These are phyloP conservation scores for Hypholoma fasciculare DNA, from an alignment of 768 basidiomycete species.

Conservation along the genomic window DNA sequence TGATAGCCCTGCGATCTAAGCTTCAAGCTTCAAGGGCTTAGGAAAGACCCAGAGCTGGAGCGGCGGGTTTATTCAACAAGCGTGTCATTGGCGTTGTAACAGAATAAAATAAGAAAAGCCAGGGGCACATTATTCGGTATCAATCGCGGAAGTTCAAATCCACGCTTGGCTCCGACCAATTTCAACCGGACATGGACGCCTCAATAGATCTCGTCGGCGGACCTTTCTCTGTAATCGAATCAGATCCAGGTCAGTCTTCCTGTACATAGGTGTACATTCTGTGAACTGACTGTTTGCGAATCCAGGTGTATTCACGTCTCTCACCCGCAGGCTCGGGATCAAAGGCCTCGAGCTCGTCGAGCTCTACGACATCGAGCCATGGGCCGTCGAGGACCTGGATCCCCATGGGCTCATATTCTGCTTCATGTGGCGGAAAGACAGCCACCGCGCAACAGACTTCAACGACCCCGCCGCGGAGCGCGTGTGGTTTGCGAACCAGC, in stretches of 20 bases:
- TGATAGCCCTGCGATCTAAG: too few relatives aligned
- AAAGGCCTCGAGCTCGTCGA: slow-evolving; percentile 54
- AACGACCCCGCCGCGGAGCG: slow-evolving; percentile 53
- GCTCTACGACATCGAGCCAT: slow-evolving; percentile 63
- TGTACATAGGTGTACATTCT: neutral
- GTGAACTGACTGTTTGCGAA: neutral
- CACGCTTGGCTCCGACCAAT: neutral
- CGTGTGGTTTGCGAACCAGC: slow-evolving; percentile 71
- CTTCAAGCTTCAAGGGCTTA: too few relatives aligned
- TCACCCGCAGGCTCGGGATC: slow-evolving; percentile 55
- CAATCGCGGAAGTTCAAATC: neutral
- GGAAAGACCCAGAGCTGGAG: too few relatives aligned
- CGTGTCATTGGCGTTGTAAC: too few relatives aligned
- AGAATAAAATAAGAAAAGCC: too few relatives aligned
- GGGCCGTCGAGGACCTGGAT: slow-evolving; percentile 59
- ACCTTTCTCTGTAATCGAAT: slow-evolving; percentile 63
- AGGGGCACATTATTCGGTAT: neutral
- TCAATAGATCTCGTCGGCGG: slow-evolving; percentile 54
- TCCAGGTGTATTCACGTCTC: slow-evolving; percentile 57
- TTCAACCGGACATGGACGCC: neutral
- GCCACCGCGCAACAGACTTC: slow-evolving; percentile 44
- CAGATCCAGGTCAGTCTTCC: slow-evolving; percentile 41
- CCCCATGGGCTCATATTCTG: slow-evolving; percentile 66
- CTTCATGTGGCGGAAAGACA: slow-evolving; percentile 56
- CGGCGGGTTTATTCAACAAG: too few relatives aligned